Percentiles rank a stretch among this genome's conserved stretches.
Conservation (phyloP, 192 early-diverging fungal genomes). For the Podila epicladia region DNA sequence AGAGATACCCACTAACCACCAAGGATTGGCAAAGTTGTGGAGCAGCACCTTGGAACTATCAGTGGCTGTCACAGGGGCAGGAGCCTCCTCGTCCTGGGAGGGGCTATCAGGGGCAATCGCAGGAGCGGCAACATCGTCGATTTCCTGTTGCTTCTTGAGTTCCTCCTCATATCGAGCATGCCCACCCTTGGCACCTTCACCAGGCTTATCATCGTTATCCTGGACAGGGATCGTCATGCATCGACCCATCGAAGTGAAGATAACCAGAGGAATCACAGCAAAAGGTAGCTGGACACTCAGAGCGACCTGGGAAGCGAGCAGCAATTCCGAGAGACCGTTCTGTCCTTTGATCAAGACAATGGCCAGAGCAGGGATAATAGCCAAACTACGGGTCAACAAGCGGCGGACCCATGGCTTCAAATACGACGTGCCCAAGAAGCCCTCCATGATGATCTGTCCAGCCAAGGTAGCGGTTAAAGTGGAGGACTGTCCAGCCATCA, state of each 20-base stretch:
- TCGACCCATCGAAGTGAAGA: slow-evolving; percentile 65
- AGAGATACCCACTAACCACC: slow-evolving; percentile 40
- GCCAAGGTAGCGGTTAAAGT: slow-evolving; percentile 89
- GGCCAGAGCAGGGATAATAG: slow-evolving; percentile 78
- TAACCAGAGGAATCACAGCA: slow-evolving; percentile 81
- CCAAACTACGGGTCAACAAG: slow-evolving; percentile 74
- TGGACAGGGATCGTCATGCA: slow-evolving; percentile 60
- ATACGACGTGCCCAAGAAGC: slow-evolving; percentile 70
- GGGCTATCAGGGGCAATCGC: not conserved
- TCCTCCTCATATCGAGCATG: slow-evolving; percentile 3
- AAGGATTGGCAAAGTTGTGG: slow-evolving; percentile 49
- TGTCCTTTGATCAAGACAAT: slow-evolving; percentile 73
- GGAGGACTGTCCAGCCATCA: slow-evolving; percentile 79
- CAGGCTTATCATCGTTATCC: slow-evolving; percentile 34
- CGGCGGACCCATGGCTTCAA: slow-evolving; percentile 74
- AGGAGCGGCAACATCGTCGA: not conserved
- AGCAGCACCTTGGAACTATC: slow-evolving; percentile 4
- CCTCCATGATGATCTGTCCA: slow-evolving; percentile 86
- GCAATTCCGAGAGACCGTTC: slow-evolving; percentile 65
- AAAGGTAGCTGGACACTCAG: slow-evolving; percentile 84
- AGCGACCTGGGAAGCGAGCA: slow-evolving; percentile 82
- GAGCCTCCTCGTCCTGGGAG: not conserved
- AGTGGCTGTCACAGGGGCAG: not conserved
- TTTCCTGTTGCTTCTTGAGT: not conserved
- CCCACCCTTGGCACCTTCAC: slow-evolving; percentile 12